phyloP scores from a whole-genome alignment of 2,329 filamentous ascomycete species.

The Penicillium palitans region DNA sequence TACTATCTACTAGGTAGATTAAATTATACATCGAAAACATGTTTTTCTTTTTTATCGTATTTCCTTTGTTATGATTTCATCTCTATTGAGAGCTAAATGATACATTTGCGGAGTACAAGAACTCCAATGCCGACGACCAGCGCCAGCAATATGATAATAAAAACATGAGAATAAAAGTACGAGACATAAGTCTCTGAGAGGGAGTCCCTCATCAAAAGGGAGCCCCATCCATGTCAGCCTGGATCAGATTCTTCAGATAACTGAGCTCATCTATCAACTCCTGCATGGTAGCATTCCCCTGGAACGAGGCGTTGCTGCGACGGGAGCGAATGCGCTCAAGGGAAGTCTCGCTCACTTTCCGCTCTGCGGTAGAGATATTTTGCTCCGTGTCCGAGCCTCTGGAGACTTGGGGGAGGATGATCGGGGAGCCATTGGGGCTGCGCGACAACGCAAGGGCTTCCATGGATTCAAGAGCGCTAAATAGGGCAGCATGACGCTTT shows the following conservation, averaged over 20 bases:
- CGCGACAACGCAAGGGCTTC: slow-evolving; percentile 29
- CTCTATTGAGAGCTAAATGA: slow-evolving; percentile 8
- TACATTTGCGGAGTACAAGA: slow-evolving; percentile 3
- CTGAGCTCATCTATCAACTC: slow-evolving; percentile 54
- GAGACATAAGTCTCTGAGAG: neutral
- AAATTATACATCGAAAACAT: neutral
- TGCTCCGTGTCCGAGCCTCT: slow-evolving; percentile 1
- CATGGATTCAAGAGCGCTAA: slow-evolving; percentile 33
- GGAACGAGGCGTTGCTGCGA: slow-evolving; percentile 23
- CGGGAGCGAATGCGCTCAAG: slow-evolving; percentile 14
- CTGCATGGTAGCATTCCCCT: slow-evolving; percentile 44
- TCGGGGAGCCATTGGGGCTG: slow-evolving; percentile 27
- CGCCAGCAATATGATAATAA: slow-evolving; percentile 8
- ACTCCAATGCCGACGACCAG: slow-evolving; percentile 18
- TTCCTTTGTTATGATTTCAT: neutral
- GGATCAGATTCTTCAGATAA: slow-evolving; percentile 52
- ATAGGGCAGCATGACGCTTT: slow-evolving; percentile 41
- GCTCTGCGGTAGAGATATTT: neutral
- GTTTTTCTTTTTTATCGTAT: neutral
- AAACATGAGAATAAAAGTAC: neutral
- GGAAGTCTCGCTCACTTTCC: slow-evolving; percentile 8
- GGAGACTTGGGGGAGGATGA: slow-evolving; percentile 24
- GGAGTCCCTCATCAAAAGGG: slow-evolving; percentile 15
- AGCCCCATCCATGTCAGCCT: slow-evolving; percentile 31
- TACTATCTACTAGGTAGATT: neutral